Conservation (phyloP, 1,139 yeast genomes). For the Trichomonascaceae sp. region DNA sequence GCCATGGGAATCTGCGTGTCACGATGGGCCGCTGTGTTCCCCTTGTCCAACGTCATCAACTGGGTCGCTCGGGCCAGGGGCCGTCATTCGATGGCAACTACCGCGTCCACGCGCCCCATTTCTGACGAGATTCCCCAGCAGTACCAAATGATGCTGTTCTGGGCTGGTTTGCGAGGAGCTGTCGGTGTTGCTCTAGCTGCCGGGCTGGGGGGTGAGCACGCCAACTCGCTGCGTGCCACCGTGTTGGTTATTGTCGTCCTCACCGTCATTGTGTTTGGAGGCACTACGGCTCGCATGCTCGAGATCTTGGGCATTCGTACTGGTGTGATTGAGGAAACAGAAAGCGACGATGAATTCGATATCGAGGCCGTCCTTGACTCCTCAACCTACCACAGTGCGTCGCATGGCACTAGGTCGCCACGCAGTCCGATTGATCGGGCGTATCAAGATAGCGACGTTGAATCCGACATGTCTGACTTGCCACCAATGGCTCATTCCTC, state of each 20-base stretch:
- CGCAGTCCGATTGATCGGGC: neutral
- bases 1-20: constrained; percentile 87
- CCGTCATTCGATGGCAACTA: constrained; percentile 19
- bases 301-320: constrained; percentile 87
- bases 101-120: constrained; percentile 28
- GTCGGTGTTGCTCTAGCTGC: constrained; percentile 98
- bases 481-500: constrained; percentile 20
- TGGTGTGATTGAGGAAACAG: constrained; percentile 74
- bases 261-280: constrained; percentile 93
- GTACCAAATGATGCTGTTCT: constrained; percentile 97
- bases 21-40: constrained; percentile 96
- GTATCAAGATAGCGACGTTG: constrained; percentile 12
- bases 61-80: constrained; percentile 53
- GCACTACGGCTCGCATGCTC: constrained; percentile 96
- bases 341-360: constrained; percentile 89
- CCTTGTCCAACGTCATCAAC: constrained; percentile 73
- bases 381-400: neutral
- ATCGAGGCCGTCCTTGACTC: constrained; percentile 51
- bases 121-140: constrained; percentile 90
- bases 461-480: constrained; percentile 20
- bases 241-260: constrained; percentile 92
- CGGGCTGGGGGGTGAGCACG: constrained; percentile 92
- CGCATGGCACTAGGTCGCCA: too few relatives aligned
- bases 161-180: constrained; percentile 99
- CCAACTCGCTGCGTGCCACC: constrained; percentile 80